Evolutionary conservation across 2,329 filamentous ascomycete species (phyloP).

Genomic region (Monosporascus sp.): DNA sequence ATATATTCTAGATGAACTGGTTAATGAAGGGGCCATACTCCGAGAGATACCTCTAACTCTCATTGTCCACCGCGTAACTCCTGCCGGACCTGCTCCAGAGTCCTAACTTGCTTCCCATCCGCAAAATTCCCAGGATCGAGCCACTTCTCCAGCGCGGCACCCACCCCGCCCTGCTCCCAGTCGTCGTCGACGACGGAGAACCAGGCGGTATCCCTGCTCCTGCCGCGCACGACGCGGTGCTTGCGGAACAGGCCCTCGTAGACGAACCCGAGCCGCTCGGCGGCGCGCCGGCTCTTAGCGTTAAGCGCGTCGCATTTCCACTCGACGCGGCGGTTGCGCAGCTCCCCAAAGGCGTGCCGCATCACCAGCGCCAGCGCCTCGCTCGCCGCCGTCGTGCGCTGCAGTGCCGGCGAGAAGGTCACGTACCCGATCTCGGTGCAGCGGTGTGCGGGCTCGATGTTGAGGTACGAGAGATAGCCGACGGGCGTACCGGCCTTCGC

Average conservation of each 20-base stretch:
- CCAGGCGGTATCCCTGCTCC: conserved; percentile 56
- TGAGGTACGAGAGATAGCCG: conserved; percentile 30
- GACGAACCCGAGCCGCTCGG: conserved; percentile 51
- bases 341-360: conserved; percentile 45
- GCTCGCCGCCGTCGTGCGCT: conserved; percentile 51
- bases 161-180: conserved; percentile 42
- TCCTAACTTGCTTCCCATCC: conserved; percentile 45
- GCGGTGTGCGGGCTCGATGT: conserved; percentile 42
- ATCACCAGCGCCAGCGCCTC: conserved; percentile 55
- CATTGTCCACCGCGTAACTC: background rate
- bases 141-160: conserved; percentile 48
- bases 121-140: conserved; percentile 49
- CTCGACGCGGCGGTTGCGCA: conserved; percentile 54
- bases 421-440: conserved; percentile 55
- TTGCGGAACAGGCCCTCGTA: conserved; percentile 58
- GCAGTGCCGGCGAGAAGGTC: conserved; percentile 44
- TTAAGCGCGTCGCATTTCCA: conserved; percentile 62
- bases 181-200: conserved; percentile 55
- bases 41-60: background rate
- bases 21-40: background rate
- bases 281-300: conserved; percentile 47
- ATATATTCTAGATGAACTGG: too few species aligned
- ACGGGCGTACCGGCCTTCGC: conserved; percentile 9
- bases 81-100: conserved; percentile 29
- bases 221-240: conserved; percentile 55